Evolutionary conservation across 2,329 filamentous ascomycete genomes (phyloP).

Genomic region (Calonectria pseudoreteaudii): DNA sequence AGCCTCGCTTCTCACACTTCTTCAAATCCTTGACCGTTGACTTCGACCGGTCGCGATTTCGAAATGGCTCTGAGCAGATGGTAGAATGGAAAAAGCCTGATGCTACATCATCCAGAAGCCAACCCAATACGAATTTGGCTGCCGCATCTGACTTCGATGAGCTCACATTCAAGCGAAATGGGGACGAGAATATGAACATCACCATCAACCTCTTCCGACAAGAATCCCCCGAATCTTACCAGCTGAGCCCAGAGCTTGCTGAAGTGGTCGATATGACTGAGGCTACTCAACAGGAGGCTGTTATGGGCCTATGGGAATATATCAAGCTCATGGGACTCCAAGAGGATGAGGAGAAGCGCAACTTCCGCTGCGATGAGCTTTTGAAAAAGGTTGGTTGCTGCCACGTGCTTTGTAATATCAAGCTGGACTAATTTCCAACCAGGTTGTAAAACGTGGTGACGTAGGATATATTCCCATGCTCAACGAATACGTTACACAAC

Average conservation of each 20-base stretch:
- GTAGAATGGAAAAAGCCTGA: conserved; percentile 91
- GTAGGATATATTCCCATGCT: conserved; percentile 88
- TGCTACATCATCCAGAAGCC: conserved; percentile 62
- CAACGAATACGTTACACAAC: conserved; percentile 80
- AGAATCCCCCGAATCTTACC: conserved; percentile 87
- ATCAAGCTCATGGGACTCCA: conserved; percentile 86
- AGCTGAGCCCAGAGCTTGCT: conserved; percentile 81
- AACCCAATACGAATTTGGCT: conserved; percentile 53
- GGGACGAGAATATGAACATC: conserved; percentile 93
- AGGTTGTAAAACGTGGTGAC: conserved; percentile 81
- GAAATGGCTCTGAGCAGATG: conserved; percentile 64
- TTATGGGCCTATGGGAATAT: conserved; percentile 96
- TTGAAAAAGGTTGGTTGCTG: conserved; percentile 74
- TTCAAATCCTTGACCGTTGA: conserved; percentile 84
- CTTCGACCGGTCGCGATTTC: conserved; percentile 73
- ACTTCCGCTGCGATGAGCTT: conserved; percentile 89
- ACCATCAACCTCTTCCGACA: conserved; percentile 88
- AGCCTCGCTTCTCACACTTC: conserved; percentile 78
- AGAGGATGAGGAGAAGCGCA: conserved; percentile 94
- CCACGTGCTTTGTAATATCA: neutral
- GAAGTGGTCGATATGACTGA: conserved; percentile 88
- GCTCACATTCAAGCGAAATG: conserved; percentile 89
- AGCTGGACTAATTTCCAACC: conserved; percentile 38
- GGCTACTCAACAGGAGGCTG: conserved; percentile 86
- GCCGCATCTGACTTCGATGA: conserved; percentile 86